These are phyloP conservation scores for Lichtheimia hyalospora DNA, from an alignment of 371 early-diverging fungal genomes.

Conservation along the genomic window DNA sequence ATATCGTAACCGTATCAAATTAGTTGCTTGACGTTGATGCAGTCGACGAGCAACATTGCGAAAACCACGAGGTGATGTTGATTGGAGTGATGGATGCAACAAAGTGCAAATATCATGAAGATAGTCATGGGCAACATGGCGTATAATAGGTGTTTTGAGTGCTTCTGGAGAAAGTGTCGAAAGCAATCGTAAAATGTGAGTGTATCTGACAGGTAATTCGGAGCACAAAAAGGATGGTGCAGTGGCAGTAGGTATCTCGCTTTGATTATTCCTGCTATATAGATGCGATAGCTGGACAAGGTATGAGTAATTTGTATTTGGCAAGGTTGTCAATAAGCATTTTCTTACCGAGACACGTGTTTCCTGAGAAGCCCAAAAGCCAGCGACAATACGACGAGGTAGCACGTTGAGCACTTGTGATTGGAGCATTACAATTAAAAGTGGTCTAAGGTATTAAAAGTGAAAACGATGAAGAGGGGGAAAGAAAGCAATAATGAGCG, in stretches of 20 bases:
- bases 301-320: background rate
- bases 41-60: conserved; percentile 36
- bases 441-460: background rate
- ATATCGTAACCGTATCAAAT: conserved; percentile 42
- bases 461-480: conserved; percentile 1
- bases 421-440: conserved; percentile 28
- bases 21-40: conserved; percentile 36
- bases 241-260: conserved; percentile 12
- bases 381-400: conserved; percentile 34
- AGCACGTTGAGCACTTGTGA: conserved; percentile 43
- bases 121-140: conserved; percentile 43
- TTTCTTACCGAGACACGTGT: conserved; percentile 40
- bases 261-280: background rate
- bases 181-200: conserved; percentile 58
- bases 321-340: background rate
- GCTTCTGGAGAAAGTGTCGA: conserved; percentile 41
- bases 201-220: conserved; percentile 71
- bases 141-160: conserved; percentile 33
- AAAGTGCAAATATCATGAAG: conserved; percentile 42
- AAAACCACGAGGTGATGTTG: conserved; percentile 43
- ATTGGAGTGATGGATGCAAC: conserved; percentile 35
- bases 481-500: background rate
- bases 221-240: conserved; percentile 64
- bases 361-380: conserved; percentile 43
- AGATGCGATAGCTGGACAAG: conserved; percentile 11